These are phyloP conservation scores for Trebouxia sp. DNA, from an alignment of 139 green algal genomes.

Conservation along the genomic window DNA sequence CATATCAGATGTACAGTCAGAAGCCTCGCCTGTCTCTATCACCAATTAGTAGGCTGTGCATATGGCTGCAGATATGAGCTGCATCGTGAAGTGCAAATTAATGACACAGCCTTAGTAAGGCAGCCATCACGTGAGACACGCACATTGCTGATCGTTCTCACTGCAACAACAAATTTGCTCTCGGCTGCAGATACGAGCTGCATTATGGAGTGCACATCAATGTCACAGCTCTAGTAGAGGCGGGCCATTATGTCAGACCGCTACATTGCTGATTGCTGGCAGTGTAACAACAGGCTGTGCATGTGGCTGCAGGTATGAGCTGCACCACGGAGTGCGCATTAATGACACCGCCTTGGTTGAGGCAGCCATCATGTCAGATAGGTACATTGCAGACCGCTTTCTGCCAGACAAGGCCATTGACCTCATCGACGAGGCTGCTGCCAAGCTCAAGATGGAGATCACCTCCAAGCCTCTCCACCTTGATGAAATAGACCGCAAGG, in stretches of 20 bases:
- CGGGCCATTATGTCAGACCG: no score
- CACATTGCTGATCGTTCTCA: conserved; percentile 94
- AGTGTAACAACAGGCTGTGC: no score
- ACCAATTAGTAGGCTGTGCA: no score
- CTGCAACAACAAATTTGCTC: no score
- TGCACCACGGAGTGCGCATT: conserved; percentile 98
- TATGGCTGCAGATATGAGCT: conserved; percentile 82
- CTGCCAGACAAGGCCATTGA: conserved; percentile 75
- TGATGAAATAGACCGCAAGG: conserved; percentile 93
- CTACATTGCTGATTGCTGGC: no score
- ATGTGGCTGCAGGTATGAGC: conserved; percentile 76
- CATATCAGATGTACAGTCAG: no score
- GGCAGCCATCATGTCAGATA: conserved; percentile 87
- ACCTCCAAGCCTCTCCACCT: conserved; percentile 93
- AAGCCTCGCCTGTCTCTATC: no score
- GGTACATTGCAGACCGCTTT: conserved; percentile 96
- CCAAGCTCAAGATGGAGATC: conserved; percentile 99
- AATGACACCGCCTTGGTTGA: conserved; percentile 94
- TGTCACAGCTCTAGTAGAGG: neutral
- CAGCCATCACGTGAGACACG: conserved; percentile 88
- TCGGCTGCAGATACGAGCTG: no score
- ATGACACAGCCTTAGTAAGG: conserved; percentile 95
- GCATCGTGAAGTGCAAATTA: conserved; percentile 97
- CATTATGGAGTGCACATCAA: neutral
- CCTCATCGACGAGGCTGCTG: conserved; percentile 86